Evolutionary conservation across 345 rosid genomes (phyloP).

Genomic region (Dipteronia dyeriana): DNA sequence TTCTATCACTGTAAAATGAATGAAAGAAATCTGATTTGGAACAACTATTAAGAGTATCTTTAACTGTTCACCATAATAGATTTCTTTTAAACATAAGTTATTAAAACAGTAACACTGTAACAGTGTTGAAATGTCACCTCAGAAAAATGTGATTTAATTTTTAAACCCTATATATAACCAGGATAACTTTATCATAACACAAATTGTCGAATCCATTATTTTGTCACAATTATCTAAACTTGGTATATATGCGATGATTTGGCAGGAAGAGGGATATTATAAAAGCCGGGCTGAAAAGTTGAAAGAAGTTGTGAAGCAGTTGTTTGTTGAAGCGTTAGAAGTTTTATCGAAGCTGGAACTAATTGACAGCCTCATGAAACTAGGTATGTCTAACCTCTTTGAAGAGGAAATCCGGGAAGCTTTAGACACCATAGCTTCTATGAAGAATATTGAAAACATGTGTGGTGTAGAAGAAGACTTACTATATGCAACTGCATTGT

Average conservation of each 20-base stretch:
- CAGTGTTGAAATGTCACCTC: too few relatives aligned
- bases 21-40: too few relatives aligned
- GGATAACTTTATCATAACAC: too few relatives aligned
- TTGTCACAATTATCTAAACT: too few relatives aligned
- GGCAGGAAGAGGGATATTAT: slow-evolving; percentile 32
- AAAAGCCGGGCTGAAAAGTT: slow-evolving; percentile 18
- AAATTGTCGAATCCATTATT: too few relatives aligned
- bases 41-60: too few relatives aligned
- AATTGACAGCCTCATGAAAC: slow-evolving; percentile 36
- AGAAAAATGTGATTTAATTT: too few relatives aligned
- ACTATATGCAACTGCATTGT: slow-evolving; percentile 34
- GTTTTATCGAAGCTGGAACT: slow-evolving; percentile 35
- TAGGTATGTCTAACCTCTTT: slow-evolving; percentile 40
- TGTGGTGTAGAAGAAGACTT: slow-evolving; percentile 9
- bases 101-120: too few relatives aligned
- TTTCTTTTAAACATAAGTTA: too few relatives aligned
- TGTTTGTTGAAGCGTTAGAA: slow-evolving; percentile 29
- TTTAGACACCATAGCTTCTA: slow-evolving; percentile 21
- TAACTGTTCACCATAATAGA: too few relatives aligned
- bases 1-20: too few relatives aligned
- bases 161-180: too few relatives aligned
- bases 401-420: slow-evolving; percentile 35
- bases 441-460: neutral
- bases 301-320: slow-evolving; percentile 22
- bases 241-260: neutral